Base-by-base conservation (phyloP, 2,329 filamentous ascomycete species). In the Thermoascus crustaceus region DNA sequence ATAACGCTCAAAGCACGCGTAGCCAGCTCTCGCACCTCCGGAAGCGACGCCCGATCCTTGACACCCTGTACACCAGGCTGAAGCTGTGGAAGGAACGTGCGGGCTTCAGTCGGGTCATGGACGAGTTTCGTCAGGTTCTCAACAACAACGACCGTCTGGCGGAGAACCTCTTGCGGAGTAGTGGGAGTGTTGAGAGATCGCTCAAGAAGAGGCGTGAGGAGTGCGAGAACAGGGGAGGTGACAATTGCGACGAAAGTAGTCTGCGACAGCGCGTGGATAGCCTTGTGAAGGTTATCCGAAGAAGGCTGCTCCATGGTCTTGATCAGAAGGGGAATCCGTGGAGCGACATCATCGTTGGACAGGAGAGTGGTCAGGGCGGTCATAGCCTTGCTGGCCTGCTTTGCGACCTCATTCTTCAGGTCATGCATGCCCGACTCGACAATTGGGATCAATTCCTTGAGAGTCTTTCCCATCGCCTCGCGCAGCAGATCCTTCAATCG, bases 41-140 rank as follows among this genome's bases (percentile, higher is more conserved):
- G 91, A 1, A 96, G 75, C 25, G 91, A 94, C 18, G 91, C 89
- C 44, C 87, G 78, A 49, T 93, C 80, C 47, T 80, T 78, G 39
- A 98, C 89, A 37, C 73, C 75, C 70, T 95, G 86, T 30, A 98
- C 84, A 75, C 91, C 91, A 27, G 91, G 91, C 55, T 85, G 83
- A 34, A 98, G 72, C 66, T 94, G 95, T 34, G 91, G 91, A 57
- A 98, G 67, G 73, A 98, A 98, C 37, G 85, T 85, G 47, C 91
- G 77, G 21, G 91, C 91, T 69, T 98, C 91, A 41, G 94, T 78
- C 9, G 91, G 91, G 59, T 85, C 88, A 63, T 98, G 91, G 18
- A 98, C 91, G 20, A 98, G 78, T 70, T 94, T 96, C 42, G 91
- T 98, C 68, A 98, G 71, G 67, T 98, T 98, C 68, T 98, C 91